phyloP scores from a whole-genome alignment of 768 basidiomycete species.

The Russula foetens region DNA sequence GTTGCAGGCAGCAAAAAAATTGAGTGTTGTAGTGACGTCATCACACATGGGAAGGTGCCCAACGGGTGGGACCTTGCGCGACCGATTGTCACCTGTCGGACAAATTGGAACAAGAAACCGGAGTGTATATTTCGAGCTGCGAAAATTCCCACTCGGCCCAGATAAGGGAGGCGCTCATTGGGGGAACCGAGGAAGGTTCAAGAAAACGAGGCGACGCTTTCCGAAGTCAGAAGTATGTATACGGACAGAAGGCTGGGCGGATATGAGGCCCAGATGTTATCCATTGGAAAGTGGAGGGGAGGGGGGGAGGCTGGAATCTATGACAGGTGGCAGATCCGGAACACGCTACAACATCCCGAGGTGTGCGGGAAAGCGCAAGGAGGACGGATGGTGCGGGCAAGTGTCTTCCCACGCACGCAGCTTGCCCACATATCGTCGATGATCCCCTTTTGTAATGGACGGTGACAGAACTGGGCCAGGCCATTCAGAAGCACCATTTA shows the following conservation, averaged over 20 bases:
- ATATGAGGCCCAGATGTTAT: slow-evolving; percentile 10
- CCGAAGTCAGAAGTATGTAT: slow-evolving; percentile 5
- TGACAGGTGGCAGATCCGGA: slow-evolving; percentile 9
- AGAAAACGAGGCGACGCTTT: slow-evolving; percentile 9
- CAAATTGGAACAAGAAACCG: slow-evolving; percentile 12
- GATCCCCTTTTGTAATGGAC: background rate
- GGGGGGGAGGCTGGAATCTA: background rate
- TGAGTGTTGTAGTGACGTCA: slow-evolving; percentile 16
- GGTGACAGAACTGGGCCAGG: background rate
- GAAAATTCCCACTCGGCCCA: slow-evolving; percentile 17
- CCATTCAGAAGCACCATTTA: background rate
- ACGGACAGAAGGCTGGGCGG: background rate
- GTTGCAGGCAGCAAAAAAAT: background rate
- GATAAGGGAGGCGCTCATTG: slow-evolving; percentile 15
- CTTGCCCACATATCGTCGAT: background rate
- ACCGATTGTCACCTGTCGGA: slow-evolving; percentile 10
- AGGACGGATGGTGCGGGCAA: background rate
- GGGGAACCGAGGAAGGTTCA: slow-evolving; percentile 9
- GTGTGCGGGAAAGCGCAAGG: background rate
- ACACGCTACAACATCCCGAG: background rate
- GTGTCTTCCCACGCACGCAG: background rate
- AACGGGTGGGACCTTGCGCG: background rate
- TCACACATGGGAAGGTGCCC: slow-evolving; percentile 10
- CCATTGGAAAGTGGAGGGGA: background rate
- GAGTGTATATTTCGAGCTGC: slow-evolving; percentile 11